A percentile compares a stretch with the other conserved stretches of the same genome.
phyloP scores from a whole-genome alignment of 768 basidiomycete species.

The Calocera viscosa region DNA sequence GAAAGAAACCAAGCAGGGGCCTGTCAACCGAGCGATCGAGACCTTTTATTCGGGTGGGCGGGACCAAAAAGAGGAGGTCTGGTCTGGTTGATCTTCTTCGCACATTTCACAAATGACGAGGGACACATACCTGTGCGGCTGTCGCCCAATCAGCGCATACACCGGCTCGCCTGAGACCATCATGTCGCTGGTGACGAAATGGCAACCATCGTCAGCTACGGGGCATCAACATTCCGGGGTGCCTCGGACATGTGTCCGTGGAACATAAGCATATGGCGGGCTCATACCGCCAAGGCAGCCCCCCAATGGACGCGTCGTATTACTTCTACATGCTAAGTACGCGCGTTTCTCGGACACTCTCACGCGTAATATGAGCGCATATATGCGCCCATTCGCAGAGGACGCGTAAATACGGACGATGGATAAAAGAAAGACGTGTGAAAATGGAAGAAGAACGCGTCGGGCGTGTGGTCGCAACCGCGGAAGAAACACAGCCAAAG shows the following conservation, averaged over 20 bases:
- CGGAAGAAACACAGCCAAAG: background rate
- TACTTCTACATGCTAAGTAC: background rate
- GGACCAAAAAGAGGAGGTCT: background rate
- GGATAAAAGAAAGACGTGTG: background rate
- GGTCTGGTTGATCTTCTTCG: background rate
- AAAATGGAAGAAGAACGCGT: background rate
- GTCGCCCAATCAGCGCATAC: background rate
- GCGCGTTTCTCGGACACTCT: background rate
- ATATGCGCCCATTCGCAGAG: background rate
- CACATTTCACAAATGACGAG: background rate
- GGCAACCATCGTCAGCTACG: background rate
- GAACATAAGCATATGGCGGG: background rate
- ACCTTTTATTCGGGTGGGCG: background rate
- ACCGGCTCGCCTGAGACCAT: background rate
- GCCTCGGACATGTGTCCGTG: too few relatives aligned
- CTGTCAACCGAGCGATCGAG: background rate
- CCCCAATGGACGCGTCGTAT: background rate
- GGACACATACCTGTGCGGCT: background rate
- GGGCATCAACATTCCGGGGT: background rate
- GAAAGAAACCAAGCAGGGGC: background rate
- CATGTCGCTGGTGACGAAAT: background rate
- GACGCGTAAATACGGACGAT: background rate
- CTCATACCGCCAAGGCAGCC: background rate
- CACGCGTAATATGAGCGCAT: constrained; percentile 6
- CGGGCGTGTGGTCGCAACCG: background rate